Evolutionary conservation across 1,139 yeast species (phyloP), one percentile per base, ranked within the genome.

Genomic region (Hyphopichia pseudoburtonii): DNA sequence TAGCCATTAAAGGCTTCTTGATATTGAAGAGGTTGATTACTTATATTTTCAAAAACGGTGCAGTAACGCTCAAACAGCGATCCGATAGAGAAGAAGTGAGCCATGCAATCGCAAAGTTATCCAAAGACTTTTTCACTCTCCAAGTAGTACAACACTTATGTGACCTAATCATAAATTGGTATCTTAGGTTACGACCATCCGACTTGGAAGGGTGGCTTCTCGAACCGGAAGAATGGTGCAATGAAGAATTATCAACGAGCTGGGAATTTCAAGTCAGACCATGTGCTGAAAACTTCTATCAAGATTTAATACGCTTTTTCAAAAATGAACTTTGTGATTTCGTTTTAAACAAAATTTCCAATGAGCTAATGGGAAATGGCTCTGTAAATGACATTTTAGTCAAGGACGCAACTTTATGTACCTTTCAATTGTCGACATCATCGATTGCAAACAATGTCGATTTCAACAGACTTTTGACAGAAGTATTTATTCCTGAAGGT

Each of bases 191-290:
- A 33, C 78, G 82, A 38, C 86, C 90, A 0, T 62, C 76, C 1
- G 97, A 90, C 53, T 62, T 90, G 34, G 95, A 86, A 48, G 67
- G 78, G 33, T 92, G 97, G 97, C 60, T 70, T 11, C 60, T 76
- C 24, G 96, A 88, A 42, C 96, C 97, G 0, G 97, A 89, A 57
- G 96, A 87, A 54, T 92, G 95, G 88, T 80, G 87, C 24, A 81
- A 81, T 45, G 95, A 86, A 53, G 95, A 89, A 48, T 66, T 82
- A 40, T 76, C 83, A 30, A 70, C 80, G 6, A 82, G 86, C 50
- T 88, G 88, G 80, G 97, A 90, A 53, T 88, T 70, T 53, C 92
- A 87, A 52, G 73, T 89, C 5, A 71, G 96, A 37, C 90, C 95
- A 2, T 87, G 96, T 58, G 89, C 96, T 0, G 96, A 89, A 48